Evolutionary conservation across 2,329 filamentous ascomycete genomes (phyloP), one percentile per base, ranked within the genome.

Genomic region (Acrocalymma vagum): DNA sequence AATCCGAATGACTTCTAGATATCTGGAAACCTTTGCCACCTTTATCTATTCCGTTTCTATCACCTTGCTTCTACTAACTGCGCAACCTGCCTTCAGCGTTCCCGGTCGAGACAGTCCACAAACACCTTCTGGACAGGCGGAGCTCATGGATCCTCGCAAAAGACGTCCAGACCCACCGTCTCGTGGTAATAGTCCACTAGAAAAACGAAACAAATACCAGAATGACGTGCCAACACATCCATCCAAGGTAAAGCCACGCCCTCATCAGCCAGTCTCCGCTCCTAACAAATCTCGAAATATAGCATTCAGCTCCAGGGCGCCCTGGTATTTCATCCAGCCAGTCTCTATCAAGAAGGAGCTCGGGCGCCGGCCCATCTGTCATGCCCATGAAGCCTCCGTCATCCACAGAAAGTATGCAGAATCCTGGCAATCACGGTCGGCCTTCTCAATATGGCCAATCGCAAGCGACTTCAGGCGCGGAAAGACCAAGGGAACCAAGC

Each of bases 161-260:
- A 48, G 58, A 16, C 42, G 45, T 6, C 24, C 38, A 6, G 41
- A 34, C 6, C 26, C 54, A 34, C 38, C 37, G 6, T 51, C 53
- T 22, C 42, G 48, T 14, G 53, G 51, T 3, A 37, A 48, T 7
- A 62, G 56, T 30, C 58, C 58, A 29, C 53, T 56, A 8, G 31
- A 48, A 3, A 57, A 63, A 29, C 35, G 55, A 14, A 41, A 21
- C 26, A 29, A 14, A 14, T n/a, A n/a, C n/a, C n/a, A n/a, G n/a
- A n/a, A n/a, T n/a, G n/a, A n/a, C n/a, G n/a, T n/a, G n/a, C n/a
- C n/a, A 9, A 16, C 23, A 6, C 6, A 36, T 33, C 25, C 33
- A 29, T 14, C 13, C 7, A 14, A 25, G 23, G n/a, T n/a, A n/a
- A n/a, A n/a, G n/a, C n/a, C n/a, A n/a, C n/a, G n/a, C n/a, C n/a